Conservation (phyloP, 23 red algal species). For the Cyanidiococcus yangmingshanensis region DNA sequence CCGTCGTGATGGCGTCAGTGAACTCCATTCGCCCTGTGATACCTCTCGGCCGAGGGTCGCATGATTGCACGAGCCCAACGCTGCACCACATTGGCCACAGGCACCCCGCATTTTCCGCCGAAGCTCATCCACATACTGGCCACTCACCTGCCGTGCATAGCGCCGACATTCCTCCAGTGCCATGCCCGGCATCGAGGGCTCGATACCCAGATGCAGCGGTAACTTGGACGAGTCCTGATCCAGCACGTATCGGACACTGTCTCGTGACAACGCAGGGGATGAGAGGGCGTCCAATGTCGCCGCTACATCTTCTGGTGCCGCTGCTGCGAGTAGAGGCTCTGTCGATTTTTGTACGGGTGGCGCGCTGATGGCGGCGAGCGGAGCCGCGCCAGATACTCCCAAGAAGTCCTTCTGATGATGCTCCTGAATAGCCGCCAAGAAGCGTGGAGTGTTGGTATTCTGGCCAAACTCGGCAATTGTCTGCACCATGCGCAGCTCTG, state of each 20-base stretch:
- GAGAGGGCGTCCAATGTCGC: background rate
- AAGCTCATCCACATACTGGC: background rate
- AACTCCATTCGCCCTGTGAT: background rate
- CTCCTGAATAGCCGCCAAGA: constrained; percentile 13
- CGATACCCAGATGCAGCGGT: background rate
- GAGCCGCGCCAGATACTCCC: background rate
- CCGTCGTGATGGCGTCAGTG: background rate
- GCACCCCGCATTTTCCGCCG: background rate
- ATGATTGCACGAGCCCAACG: background rate
- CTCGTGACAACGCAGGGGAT: background rate
- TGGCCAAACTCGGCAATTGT: background rate
- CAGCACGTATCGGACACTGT: background rate
- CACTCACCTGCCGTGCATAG: background rate
- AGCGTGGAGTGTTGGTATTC: background rate
- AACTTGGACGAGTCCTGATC: background rate
- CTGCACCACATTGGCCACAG: background rate
- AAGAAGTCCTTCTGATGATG: constrained; percentile 4
- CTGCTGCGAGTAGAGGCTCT: background rate
- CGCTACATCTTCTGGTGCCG: background rate
- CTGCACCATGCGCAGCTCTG: background rate
- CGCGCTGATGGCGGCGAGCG: background rate
- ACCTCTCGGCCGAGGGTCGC: background rate
- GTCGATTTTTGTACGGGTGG: background rate
- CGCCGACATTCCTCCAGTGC: background rate
- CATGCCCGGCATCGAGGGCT: background rate